Percentiles rank a stretch among this genome's conserved stretches.
Conservation (phyloP, 352 stramenopile genomes). For the Globisporangium okanoganense region DNA sequence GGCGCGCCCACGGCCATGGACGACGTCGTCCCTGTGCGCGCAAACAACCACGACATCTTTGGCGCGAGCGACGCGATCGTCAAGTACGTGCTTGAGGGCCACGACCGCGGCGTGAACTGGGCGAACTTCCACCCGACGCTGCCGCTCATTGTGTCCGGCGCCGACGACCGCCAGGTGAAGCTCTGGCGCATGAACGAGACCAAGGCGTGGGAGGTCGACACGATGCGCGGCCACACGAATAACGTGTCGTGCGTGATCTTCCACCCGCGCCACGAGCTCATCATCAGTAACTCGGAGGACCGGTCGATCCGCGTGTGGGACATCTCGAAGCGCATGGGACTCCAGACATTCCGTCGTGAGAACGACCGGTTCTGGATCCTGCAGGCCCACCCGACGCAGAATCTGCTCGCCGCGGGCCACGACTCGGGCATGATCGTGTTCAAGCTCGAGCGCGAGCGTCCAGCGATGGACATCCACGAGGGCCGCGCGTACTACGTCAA, state of each 20-base stretch:
- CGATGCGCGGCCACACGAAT: conserved; percentile 98
- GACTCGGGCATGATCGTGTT: conserved; percentile 99
- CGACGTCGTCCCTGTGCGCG: conserved; percentile 56
- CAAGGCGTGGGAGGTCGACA: conserved; percentile 99
- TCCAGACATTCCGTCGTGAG: conserved; percentile 98
- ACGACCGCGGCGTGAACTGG: conserved; percentile 99
- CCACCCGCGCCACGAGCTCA: conserved; percentile 98
- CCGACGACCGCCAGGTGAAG: conserved; percentile 99
- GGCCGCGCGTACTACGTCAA: conserved; percentile 95
- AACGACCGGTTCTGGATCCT: conserved; percentile 99
- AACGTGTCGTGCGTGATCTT: conserved; percentile 99
- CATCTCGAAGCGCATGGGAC: conserved; percentile 97
- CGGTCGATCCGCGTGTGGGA: conserved; percentile 99
- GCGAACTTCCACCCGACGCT: conserved; percentile 98
- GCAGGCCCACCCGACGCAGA: conserved; percentile 94
- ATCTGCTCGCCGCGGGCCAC: conserved; percentile 98
- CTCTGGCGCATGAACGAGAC: conserved; percentile 99
- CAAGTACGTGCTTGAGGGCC: conserved; percentile 99
- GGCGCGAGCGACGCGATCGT: conserved; percentile 98
- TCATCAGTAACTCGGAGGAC: conserved; percentile 99
- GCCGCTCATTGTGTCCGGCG: conserved; percentile 97
- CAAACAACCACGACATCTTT: conserved; percentile 95
- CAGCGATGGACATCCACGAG: conserved; percentile 89
- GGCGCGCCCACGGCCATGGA: conserved; percentile 82
- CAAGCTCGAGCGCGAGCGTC: conserved; percentile 97